A percentile compares a stretch with the other conserved stretches of the same genome.
These are phyloP conservation scores for Tulasnella sp. DNA, from an alignment of 768 basidiomycete genomes.

Conservation along the genomic window DNA sequence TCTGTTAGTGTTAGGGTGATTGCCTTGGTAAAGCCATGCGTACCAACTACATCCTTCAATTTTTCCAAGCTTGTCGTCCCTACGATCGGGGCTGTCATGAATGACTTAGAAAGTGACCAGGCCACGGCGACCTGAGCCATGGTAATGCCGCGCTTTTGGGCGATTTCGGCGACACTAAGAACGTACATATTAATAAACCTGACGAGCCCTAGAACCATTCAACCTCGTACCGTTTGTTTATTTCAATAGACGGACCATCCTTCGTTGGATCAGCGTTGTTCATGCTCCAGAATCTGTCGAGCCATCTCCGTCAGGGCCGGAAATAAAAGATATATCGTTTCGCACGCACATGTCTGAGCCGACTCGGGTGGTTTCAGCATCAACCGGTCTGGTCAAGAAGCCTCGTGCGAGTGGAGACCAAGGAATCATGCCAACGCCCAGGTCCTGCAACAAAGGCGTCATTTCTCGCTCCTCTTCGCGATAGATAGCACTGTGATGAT, in stretches of 20 bases:
- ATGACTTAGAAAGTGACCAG: conserved; percentile 12
- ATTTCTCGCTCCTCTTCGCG: conserved; percentile 18
- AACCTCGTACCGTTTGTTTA: neutral
- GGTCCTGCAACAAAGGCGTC: neutral
- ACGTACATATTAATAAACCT: too few species aligned
- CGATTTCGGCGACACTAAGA: conserved; percentile 27
- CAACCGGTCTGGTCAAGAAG: conserved; percentile 22
- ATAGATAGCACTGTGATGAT: conserved; percentile 7
- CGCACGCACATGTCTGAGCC: neutral
- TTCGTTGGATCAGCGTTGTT: neutral
- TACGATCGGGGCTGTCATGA: conserved; percentile 16
- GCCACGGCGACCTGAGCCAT: conserved; percentile 33
- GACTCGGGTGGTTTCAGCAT: neutral
- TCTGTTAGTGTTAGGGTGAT: too few species aligned
- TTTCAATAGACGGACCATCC: neutral
- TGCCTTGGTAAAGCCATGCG: neutral
- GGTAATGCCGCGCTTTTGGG: conserved; percentile 27
- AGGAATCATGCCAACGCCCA: conserved; percentile 27
- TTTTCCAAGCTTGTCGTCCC: conserved; percentile 18
- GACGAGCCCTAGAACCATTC: too few species aligned
- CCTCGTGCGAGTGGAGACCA: conserved; percentile 28
- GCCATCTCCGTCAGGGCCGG: neutral
- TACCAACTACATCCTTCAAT: conserved; percentile 43
- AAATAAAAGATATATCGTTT: neutral
- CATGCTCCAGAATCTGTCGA: neutral